phyloP scores from a whole-genome alignment of 23 red algal genomes.

The Gracilaria domingensis region DNA sequence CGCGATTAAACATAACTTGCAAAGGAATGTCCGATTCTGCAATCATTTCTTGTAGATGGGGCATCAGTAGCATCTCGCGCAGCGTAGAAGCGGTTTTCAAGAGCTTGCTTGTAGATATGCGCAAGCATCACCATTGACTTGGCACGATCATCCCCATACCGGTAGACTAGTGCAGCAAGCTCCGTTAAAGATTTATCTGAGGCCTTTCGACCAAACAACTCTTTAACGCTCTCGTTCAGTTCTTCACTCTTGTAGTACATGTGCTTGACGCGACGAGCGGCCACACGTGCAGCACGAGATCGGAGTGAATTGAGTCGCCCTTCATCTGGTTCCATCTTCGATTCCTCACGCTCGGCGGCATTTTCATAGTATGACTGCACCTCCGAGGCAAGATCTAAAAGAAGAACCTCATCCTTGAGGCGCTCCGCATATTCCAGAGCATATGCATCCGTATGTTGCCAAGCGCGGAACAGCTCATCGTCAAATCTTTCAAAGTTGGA shows the following conservation, averaged over 20 bases:
- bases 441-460: conserved; percentile 94
- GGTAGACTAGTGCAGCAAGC: conserved; percentile 91
- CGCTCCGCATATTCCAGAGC: conserved; percentile 90
- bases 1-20: conserved; percentile 96
- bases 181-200: conserved; percentile 68
- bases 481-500: conserved; percentile 93
- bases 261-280: conserved; percentile 88
- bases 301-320: conserved; percentile 55
- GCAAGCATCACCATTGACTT: conserved; percentile 94
- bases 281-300: conserved; percentile 85
- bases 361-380: conserved; percentile 84
- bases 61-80: conserved; percentile 99
- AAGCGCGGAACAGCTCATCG: conserved; percentile 94
- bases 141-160: conserved; percentile 92
- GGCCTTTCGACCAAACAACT: conserved; percentile 44
- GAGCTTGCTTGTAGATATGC: conserved; percentile 97
- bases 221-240: conserved; percentile 52
- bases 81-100: conserved; percentile 88
- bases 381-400: conserved; percentile 72
- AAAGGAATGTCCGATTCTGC: conserved; percentile 75
- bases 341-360: conserved; percentile 60
- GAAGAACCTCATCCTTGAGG: conserved; percentile 85
- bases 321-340: conserved; percentile 52
- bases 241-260: conserved; percentile 96
- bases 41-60: conserved; percentile 97